phyloP scores from a whole-genome alignment of 495 filamentous ascomycete species.

The Daldinia bambusicola region DNA sequence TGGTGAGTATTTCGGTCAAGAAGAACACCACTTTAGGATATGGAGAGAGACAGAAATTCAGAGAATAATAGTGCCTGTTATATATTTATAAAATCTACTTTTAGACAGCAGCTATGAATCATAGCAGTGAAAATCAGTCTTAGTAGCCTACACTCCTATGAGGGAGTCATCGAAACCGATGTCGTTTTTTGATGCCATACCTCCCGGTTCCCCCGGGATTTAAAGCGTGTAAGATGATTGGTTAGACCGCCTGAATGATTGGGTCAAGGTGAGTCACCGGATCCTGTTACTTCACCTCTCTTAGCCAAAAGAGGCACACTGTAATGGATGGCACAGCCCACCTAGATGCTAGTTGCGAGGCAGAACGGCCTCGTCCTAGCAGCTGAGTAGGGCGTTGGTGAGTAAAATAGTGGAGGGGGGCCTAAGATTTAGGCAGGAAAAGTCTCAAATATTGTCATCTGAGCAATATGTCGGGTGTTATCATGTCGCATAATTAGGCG shows the following conservation, averaged over 20 bases:
- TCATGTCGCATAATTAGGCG: constrained; percentile 10
- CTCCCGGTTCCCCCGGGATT: not conserved
- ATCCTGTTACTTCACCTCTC: constrained; percentile 25
- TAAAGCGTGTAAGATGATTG: constrained; percentile 43
- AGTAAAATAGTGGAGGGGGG: constrained; percentile 2
- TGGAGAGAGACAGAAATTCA: constrained; percentile 19
- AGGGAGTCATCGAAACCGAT: constrained; percentile 30
- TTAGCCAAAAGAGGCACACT: constrained; percentile 8
- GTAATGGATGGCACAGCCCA: constrained; percentile 30
- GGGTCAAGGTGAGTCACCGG: constrained; percentile 33
- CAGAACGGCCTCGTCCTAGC: constrained; percentile 20
- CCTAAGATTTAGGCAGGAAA: constrained; percentile 22
- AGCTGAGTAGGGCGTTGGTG: not conserved
- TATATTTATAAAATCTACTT: constrained; percentile 29
- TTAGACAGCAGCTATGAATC: constrained; percentile 20
- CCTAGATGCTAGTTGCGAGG: not conserved
- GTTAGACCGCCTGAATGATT: constrained; percentile 3
- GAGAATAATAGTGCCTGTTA: constrained; percentile 9
- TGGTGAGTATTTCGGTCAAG: constrained; percentile 30
- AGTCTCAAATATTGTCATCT: constrained; percentile 24
- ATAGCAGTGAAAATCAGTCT: constrained; percentile 5
- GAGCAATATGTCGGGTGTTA: constrained; percentile 12
- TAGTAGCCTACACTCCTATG: too few relatives aligned
- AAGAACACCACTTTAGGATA: constrained; percentile 4
- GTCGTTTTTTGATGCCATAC: constrained; percentile 18